phyloP scores from a whole-genome alignment of 2,329 filamentous ascomycete species.

The Didymellaceae sp. region DNA sequence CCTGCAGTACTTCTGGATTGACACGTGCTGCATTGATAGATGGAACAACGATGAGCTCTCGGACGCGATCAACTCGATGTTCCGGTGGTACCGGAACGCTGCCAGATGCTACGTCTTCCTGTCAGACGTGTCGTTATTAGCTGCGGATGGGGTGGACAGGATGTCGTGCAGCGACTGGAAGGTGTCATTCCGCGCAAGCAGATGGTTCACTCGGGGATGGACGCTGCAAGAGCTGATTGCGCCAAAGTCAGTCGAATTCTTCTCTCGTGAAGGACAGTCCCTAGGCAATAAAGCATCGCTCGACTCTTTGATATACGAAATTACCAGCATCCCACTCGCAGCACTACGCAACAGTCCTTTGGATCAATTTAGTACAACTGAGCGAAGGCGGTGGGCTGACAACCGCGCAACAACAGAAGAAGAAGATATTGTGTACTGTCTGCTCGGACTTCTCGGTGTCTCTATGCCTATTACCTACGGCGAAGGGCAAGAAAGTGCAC shows the following conservation, averaged over 20 bases:
- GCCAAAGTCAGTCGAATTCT: neutral
- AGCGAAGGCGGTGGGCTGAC: neutral
- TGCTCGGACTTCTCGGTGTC: constrained; percentile 15
- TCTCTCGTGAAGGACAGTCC: neutral
- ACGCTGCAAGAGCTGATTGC: neutral
- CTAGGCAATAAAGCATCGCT: neutral
- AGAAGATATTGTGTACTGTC: neutral
- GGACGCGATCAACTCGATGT: neutral
- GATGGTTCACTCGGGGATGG: too few relatives aligned
- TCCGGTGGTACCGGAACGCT: constrained; percentile 1
- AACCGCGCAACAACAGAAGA: neutral
- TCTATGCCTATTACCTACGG: constrained; percentile 24
- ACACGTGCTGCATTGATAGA: constrained; percentile 6
- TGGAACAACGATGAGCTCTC: neutral
- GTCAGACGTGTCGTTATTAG: neutral
- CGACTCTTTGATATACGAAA: neutral
- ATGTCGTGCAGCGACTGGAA: neutral
- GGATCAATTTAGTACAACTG: neutral
- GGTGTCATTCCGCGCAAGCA: neutral
- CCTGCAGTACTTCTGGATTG: constrained; percentile 23
- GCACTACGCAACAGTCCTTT: neutral
- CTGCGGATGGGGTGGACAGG: neutral
- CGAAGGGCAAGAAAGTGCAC: constrained; percentile 28
- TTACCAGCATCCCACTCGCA: neutral
- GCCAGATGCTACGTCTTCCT: constrained; percentile 1